Conservation (phyloP, 1,139 yeast genomes). For the Geotrichum siamense region DNA sequence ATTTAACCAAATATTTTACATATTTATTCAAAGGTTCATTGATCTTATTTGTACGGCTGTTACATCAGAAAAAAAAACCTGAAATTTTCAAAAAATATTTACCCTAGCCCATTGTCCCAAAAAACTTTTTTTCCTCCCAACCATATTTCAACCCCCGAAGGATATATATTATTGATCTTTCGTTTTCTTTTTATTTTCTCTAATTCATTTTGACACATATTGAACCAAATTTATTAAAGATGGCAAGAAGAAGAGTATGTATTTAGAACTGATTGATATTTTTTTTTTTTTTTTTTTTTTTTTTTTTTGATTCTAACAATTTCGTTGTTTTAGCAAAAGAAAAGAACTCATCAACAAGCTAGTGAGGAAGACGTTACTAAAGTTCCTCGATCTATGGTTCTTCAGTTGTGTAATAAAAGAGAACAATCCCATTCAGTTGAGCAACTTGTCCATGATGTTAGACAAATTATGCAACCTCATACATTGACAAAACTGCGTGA, state of each 20-base stretch:
- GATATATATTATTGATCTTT: neutral
- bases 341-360: conserved; percentile 73
- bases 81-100: neutral
- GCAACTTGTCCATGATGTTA: conserved; percentile 78
- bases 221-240: conserved; percentile 22
- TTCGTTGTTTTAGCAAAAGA: conserved; percentile 43
- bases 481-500: conserved; percentile 87
- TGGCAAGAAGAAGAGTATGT: conserved; percentile 48
- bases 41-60: neutral
- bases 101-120: conserved; percentile 2
- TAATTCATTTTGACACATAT: neutral
- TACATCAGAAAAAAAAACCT: neutral
- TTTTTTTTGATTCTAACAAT: conserved; percentile 21
- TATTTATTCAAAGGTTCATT: neutral
- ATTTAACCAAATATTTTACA: neutral
- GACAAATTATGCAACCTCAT: conserved; percentile 92
- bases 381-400: conserved; percentile 89
- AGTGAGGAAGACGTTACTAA: conserved; percentile 61
- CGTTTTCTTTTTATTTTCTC: neutral
- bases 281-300: neutral
- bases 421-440: conserved; percentile 72
- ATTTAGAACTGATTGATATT: neutral
- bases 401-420: conserved; percentile 64
- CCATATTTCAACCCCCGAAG: neutral
- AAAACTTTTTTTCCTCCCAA: conserved; percentile 2